Base-by-base conservation (phyloP, 2,329 filamentous ascomycete genomes). In the Xylariaceae sp. region DNA sequence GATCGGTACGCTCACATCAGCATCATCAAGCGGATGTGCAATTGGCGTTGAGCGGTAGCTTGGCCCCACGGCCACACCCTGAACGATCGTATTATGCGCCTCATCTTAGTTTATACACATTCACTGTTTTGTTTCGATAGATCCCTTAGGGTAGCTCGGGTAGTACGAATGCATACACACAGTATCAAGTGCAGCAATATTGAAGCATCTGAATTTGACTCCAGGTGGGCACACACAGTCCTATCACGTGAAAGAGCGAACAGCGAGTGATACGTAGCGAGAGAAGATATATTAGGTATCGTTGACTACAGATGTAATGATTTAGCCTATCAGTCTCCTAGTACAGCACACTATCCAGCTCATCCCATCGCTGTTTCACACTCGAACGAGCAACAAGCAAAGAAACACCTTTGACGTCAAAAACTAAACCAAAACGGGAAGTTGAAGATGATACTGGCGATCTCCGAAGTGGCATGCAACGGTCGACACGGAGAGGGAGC, bases 1-100 rank as follows among this genome's bases (percentile, higher is more conserved):
- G 53, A 53, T 53, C 45, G 29, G 35, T 30, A 51, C 50, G 55
- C 57, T 60, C 57, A 57, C 57, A 55, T 60, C 50, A 55, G 54
- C 54, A 52, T 39, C 46, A 43, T 33, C 54, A 20, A 15, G 40
- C 8, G 33, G 13, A 50, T 26, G 16, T 33, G 30, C 30, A n/a
- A 50, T 50, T 46, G 54, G 21, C 4, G 35, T n/a, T 16, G n/a
- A n/a, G n/a, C n/a, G n/a, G n/a, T n/a, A n/a, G 30, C 43, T 42
- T 23, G 36, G 41, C 44, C 30, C 18, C 47, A n/a, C n/a, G n/a
- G n/a, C n/a, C n/a, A n/a, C n/a, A n/a, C n/a, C n/a, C n/a, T n/a
- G n/a, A n/a, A n/a, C 27, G 27, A 8, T 30, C 33, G 29, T 30
- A 23, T 39, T 35, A 16, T 20, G 24, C 27, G 27, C 37, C 44